phyloP scores from a whole-genome alignment of 1,139 yeast genomes.

The Arxiozyma bovina region DNA sequence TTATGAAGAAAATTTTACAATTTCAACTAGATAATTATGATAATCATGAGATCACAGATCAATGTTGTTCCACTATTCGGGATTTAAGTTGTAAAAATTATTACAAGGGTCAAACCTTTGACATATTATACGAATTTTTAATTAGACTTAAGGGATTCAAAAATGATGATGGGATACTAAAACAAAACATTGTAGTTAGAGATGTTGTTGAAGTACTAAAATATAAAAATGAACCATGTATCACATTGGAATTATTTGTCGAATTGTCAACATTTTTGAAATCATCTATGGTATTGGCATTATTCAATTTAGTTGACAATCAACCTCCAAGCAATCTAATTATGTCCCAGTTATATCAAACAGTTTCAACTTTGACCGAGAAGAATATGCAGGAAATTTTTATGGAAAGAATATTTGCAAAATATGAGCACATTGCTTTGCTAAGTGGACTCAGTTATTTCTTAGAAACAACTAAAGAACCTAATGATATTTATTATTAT shows the following conservation, averaged over 20 bases:
- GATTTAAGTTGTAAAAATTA: conserved; percentile 28
- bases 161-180: conserved; percentile 3
- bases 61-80: conserved; percentile 24
- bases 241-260: conserved; percentile 23
- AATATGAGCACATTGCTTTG: conserved; percentile 23
- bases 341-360: conserved; percentile 19
- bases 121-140: conserved; percentile 28
- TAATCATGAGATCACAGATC: conserved; percentile 15
- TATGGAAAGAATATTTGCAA: conserved; percentile 21
- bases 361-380: conserved; percentile 13
- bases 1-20: conserved; percentile 52
- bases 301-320: conserved; percentile 21
- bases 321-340: conserved; percentile 17
- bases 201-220: conserved; percentile 20
- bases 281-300: conserved; percentile 5
- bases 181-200: conserved; percentile 14
- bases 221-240: conserved; percentile 16
- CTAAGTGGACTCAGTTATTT: conserved; percentile 28
- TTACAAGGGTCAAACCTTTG: conserved; percentile 30
- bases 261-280: conserved; percentile 21
- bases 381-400: conserved; percentile 12
- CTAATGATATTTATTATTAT: conserved; percentile 20
- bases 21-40: conserved; percentile 44
- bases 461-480: conserved; percentile 14
- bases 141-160: conserved; percentile 17